phyloP scores from a whole-genome alignment of 2,329 filamentous ascomycete species.

The Monilinia fructicola region DNA sequence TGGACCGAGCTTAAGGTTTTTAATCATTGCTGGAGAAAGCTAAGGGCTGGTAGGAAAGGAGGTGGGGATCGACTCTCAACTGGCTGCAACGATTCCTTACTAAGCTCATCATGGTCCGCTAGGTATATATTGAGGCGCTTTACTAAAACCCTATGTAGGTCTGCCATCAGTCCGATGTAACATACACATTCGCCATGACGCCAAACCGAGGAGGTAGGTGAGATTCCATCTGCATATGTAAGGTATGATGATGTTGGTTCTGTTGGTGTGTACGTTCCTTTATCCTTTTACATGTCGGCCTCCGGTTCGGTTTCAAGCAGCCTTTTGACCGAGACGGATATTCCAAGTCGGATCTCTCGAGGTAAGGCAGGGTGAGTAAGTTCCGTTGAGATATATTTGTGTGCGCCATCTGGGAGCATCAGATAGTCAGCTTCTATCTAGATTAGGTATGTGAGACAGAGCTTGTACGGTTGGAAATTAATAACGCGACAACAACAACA shows the following conservation, averaged over 20 bases:
- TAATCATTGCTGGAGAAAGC: not conserved
- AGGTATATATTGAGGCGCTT: not conserved
- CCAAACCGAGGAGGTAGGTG: not conserved
- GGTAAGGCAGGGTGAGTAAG: not conserved
- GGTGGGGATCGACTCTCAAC: not conserved
- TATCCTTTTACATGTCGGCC: not conserved
- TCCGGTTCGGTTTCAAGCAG: not conserved
- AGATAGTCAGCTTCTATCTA: not conserved
- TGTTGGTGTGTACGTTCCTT: too few species aligned
- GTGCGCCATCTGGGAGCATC: not conserved
- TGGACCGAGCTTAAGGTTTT: not conserved
- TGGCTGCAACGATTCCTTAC: not conserved
- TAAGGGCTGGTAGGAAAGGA: not conserved
- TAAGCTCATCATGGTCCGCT: not conserved
- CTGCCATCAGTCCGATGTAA: not conserved
- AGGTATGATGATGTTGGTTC: not conserved
- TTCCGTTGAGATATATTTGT: not conserved
- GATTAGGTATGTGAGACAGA: not conserved
- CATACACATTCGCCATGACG: not conserved
- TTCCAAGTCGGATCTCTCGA: not conserved
- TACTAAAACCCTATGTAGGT: not conserved
- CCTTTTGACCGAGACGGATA: not conserved
- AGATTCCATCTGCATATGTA: not conserved
- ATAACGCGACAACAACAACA: not conserved
- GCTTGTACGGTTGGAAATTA: not conserved